Percentiles rank a stretch among this genome's conserved stretches.
Conservation (phyloP, 345 rosid genomes). For the Adansonia digitata region DNA sequence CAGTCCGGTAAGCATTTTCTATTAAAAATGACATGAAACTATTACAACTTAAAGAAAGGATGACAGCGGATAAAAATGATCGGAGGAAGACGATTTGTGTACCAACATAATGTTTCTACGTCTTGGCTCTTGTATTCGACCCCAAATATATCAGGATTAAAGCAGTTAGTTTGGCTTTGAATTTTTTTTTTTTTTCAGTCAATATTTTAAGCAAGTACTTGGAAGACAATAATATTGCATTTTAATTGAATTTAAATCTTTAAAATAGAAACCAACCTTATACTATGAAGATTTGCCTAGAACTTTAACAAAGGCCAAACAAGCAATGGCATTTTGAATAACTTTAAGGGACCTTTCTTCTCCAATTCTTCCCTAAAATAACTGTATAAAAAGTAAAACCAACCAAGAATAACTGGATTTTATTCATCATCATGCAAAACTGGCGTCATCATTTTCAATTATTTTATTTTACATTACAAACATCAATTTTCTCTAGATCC, state of each 20-base stretch:
- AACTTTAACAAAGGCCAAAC: neutral
- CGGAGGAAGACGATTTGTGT: neutral
- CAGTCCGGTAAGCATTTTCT: neutral
- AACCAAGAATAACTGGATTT: neutral
- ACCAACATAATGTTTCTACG: neutral
- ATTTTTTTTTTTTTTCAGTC: neutral
- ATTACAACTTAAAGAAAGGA: neutral
- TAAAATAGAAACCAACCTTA: neutral
- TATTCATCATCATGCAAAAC: neutral
- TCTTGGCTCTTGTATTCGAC: neutral
- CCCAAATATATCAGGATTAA: neutral
- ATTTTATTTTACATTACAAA: neutral
- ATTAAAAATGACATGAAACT: neutral
- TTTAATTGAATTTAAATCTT: neutral
- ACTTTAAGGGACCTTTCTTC: neutral
- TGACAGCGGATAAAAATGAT: neutral
- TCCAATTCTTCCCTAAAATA: neutral
- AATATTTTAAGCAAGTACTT: neutral
- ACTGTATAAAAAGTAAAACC: neutral
- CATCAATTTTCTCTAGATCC: neutral
- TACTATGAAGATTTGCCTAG: neutral
- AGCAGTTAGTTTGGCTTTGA: neutral
- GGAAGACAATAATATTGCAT: neutral
- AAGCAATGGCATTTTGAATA: neutral
- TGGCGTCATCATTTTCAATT: neutral